Evolutionary conservation across 257 asterid genomes (phyloP), one percentile per base, ranked within the genome.

Genomic region (Leonotis leonurus): DNA sequence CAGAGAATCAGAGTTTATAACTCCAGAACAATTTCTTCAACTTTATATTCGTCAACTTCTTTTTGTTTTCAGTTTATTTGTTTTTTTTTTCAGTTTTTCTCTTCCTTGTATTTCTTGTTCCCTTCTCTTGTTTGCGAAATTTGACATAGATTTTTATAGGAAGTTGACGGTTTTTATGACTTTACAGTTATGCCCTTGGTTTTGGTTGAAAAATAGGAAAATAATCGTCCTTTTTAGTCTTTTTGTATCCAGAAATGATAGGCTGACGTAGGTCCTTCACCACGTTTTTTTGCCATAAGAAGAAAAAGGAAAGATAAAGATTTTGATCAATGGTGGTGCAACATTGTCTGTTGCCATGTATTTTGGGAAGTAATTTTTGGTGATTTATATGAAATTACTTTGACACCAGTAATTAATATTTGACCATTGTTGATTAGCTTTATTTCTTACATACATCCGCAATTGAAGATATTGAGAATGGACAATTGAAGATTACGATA

Each of bases 1-100:
- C 90, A 84, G 93, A 82, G 95, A 80, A 80, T 77, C 85, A 11
- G 61, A 70, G 44, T 52, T 68, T 73, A 65, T 75, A 76, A 72
- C 63, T 66, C 65, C 64, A 60, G 63, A 67, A 64, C 37, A 40
- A 49, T 8, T 4, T 29, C 25, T 11, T 25, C 41, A 32, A 43
- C 5, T 80, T 70, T 73, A 61, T 18, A 4, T 50, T 24, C 22
- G 18, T 25, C 35, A 5, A n/a, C 32, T 8, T 3, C 7, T 4
- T 41, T 44, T 56, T 24, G 41, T 44, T 51, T 33, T 21, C 20
- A 2, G 27, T 4, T 3, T 35, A 5, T 35, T 4, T 4, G 0
- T 17, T 32, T 17, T 33, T 56, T 32, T 18, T 6, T 6, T 44
- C 45, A 37, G 26, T 8, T 12, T 18, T 41, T 45, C n/a, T 52